A percentile compares a stretch with the other conserved stretches of the same genome.
Conservation (phyloP, 129 eudicot genomes). For the Sambucus nigra region DNA sequence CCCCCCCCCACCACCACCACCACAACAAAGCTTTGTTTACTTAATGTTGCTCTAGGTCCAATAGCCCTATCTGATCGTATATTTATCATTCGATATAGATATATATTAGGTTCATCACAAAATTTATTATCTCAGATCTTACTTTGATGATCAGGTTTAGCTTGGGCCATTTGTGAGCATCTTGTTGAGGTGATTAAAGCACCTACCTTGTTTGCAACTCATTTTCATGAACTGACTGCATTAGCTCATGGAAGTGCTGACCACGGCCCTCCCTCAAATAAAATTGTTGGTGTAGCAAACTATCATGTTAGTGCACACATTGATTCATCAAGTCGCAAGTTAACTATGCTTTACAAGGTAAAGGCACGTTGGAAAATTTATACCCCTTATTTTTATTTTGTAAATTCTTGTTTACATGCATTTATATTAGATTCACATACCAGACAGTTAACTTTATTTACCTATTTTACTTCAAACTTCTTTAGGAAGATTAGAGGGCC, state of each 20-base stretch:
- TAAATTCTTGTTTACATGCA: neutral
- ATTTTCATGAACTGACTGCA: conserved; percentile 97
- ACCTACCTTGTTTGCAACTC: conserved; percentile 96
- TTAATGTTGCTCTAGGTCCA: too few relatives aligned
- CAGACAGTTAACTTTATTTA: too few relatives aligned
- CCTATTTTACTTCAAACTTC: too few relatives aligned
- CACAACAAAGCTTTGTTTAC: too few relatives aligned
- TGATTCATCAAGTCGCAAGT: conserved; percentile 74
- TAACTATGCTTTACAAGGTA: conserved; percentile 99
- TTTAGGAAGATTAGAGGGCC: too few relatives aligned
- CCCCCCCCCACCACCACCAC: too few relatives aligned
- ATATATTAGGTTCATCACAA: too few relatives aligned
- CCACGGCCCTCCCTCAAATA: conserved; percentile 22
- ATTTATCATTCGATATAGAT: too few relatives aligned
- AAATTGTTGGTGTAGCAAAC: conserved; percentile 56
- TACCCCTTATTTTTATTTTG: neutral
- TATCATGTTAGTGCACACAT: conserved; percentile 98
- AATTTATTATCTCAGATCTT: neutral
- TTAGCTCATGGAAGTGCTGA: conserved; percentile 54
- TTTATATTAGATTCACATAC: too few relatives aligned
- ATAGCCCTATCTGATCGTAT: too few relatives aligned
- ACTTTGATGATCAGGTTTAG: conserved; percentile 59
- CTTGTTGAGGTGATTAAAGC: conserved; percentile 84
- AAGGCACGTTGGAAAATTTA: neutral
- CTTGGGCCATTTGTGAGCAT: conserved; percentile 99